Base-by-base conservation (phyloP, 495 filamentous ascomycete species). In the Penicillium goetzii region DNA sequence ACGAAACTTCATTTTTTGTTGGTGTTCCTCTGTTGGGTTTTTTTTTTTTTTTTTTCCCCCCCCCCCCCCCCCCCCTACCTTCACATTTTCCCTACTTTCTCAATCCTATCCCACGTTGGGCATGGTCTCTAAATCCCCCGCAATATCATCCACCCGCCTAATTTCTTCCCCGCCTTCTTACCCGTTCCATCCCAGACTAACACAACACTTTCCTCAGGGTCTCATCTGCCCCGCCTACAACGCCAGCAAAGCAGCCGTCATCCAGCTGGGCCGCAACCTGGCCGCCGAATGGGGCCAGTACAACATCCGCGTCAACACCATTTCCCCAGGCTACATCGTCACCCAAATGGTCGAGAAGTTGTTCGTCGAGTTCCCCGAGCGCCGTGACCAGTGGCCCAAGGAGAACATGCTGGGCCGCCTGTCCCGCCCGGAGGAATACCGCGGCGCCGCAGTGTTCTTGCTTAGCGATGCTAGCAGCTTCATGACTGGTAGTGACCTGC, bases 261-360 rank as follows among this genome's bases (percentile, higher is more conserved):
- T 96, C 74, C 93, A 97, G 70, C 87, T 97, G 5, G 88, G 80
- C 9, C 88, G 90, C 68, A 94, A 92, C 75, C 84, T 97, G n/a
- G 94, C 93, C 7, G 74, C 85, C 32, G 92, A 96, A 74, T 94
- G 94, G 94, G 94, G 94, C 28, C 73, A 77, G 64, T 84, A 94
- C 74, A 89, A 89, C 56, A 97, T 98, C 74, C 90, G 94, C 4
- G 93, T 97, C 63, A 98, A 98, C 80, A 96, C 93, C 43, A 88
- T 97, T 68, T 96, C 92, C 15, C 94, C 94, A 0, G 94, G 94
- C 34, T 98, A 98, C 73, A 97, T 97, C 66, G 86, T 95, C 56
- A 97, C 93, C n/a, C 84, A 85, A 34, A 96, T 97, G 92, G 92
- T 94, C 12, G 87, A 90, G 71, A 84, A 86, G 50, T 81, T 96